Evolutionary conservation across 176 grass and related monocot genomes (phyloP), one percentile per base, ranked within the genome.

Genomic region (Musa troglodytarum): DNA sequence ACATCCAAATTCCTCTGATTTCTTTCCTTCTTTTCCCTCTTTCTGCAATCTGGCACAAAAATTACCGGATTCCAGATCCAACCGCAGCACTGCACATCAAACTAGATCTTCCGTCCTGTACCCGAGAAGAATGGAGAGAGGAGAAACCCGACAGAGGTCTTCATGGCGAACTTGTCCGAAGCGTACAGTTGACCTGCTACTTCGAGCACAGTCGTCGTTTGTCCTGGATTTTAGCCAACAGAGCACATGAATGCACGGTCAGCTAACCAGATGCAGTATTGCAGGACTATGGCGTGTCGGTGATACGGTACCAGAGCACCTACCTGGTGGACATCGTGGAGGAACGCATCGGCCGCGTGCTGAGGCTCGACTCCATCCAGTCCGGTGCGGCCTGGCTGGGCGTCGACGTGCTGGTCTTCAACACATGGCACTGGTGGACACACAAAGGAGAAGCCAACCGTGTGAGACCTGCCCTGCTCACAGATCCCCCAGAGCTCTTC

Each of bases 381-480:
- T 77, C 72, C 85, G 95, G 90, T 74, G 64, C 78, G 13, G 80
- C 88, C 21, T 99, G 95, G 95, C 77, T 88, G 53, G 88, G 78
- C 28, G 69, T 82, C 16, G 76, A 99, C 83, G 23, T 94, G 61
- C 72, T 99, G 75, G 53, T 94, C 74, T 93, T 99, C 88, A 99
- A 99, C 84, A 87, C 90, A 0, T 94, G 95, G 90, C 95, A 99
- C 65, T 99, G 95, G 95, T 99, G 95, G 95, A 94, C 95, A 16
- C 95, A 99, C 95, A 99, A 79, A 53, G 90, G 95, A 22, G 1
- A 78, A 81, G 52, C 55, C 95, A 99, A n/a, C 90, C 95, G 95
- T 99, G 83, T 43, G 86, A 19, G 21, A 49, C 29, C 52, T 65
- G 15, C 15, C 51, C 24, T 63, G 29, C 17, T 12, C 1, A 63